Evolutionary conservation across 768 basidiomycete genomes (phyloP).

Genomic region (Boletus sp.): DNA sequence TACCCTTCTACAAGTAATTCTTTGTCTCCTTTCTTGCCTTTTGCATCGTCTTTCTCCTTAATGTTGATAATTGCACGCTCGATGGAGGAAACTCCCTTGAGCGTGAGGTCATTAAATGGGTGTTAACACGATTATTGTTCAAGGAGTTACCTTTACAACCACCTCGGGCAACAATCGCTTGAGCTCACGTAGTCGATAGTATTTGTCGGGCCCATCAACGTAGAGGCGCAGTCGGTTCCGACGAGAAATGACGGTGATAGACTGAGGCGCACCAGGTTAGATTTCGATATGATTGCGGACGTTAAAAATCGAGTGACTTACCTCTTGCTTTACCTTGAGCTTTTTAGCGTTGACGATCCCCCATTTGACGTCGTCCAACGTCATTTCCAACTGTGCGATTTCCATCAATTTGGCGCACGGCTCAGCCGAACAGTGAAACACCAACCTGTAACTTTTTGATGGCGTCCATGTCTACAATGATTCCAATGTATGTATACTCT

Average conservation of each 20-base stretch:
- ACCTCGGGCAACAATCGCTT: slow-evolving; percentile 82
- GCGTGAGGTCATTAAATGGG: not conserved
- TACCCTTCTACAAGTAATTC: slow-evolving; percentile 96
- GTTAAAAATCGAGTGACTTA: slow-evolving; percentile 23
- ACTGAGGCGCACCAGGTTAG: slow-evolving; percentile 38
- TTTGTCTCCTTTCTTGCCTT: slow-evolving; percentile 84
- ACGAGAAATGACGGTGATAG: slow-evolving; percentile 73
- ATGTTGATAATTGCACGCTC: slow-evolving; percentile 95
- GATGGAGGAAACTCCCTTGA: slow-evolving; percentile 80
- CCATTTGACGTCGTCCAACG: slow-evolving; percentile 90
- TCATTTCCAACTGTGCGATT: slow-evolving; percentile 74
- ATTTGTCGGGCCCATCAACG: slow-evolving; percentile 74
- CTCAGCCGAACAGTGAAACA: not conserved
- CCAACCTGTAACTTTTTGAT: slow-evolving; percentile 83
- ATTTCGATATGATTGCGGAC: not conserved
- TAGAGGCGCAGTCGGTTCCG: slow-evolving; percentile 78
- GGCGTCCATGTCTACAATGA: slow-evolving; percentile 87
- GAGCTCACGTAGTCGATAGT: slow-evolving; percentile 80
- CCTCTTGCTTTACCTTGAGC: slow-evolving; percentile 89
- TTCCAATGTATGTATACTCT: slow-evolving; percentile 88
- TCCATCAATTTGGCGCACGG: not conserved
- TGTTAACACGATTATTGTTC: not conserved
- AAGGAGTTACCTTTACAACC: slow-evolving; percentile 74
- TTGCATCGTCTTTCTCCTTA: slow-evolving; percentile 79
- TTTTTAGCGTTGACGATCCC: slow-evolving; percentile 85